Percentiles rank a stretch among this genome's conserved stretches.
phyloP scores from a whole-genome alignment of 805 yeast genomes.

The Candida khao-thaluensis region DNA sequence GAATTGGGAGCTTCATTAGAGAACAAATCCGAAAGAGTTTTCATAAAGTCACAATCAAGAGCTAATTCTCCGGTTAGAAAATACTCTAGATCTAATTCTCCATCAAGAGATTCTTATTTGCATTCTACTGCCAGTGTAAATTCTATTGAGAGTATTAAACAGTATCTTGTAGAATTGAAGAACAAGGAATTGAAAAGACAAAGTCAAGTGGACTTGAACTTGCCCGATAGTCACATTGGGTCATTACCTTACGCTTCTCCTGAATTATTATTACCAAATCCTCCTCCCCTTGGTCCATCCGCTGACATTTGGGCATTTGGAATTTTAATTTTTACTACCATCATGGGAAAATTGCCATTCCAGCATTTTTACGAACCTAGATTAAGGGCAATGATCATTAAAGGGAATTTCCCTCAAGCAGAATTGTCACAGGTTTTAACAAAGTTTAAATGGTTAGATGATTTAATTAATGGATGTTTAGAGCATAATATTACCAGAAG shows the following conservation, averaged over 20 bases:
- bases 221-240: slow-evolving; percentile 75
- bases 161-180: slow-evolving; percentile 16
- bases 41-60: slow-evolving; percentile 15
- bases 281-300: slow-evolving; percentile 59
- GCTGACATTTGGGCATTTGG: slow-evolving; percentile 95
- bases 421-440: slow-evolving; percentile 27
- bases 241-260: slow-evolving; percentile 94
- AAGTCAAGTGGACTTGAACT: slow-evolving; percentile 33
- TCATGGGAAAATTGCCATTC: slow-evolving; percentile 76
- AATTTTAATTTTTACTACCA: slow-evolving; percentile 68
- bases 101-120: slow-evolving; percentile 7
- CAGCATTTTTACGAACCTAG: slow-evolving; percentile 82
- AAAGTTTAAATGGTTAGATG: slow-evolving; percentile 28
- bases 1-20: slow-evolving; percentile 12
- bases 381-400: slow-evolving; percentile 65
- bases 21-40: slow-evolving; percentile 9
- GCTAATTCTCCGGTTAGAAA: slow-evolving; percentile 14
- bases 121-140: slow-evolving; percentile 7
- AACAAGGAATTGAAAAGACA: slow-evolving; percentile 17
- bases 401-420: slow-evolving; percentile 58
- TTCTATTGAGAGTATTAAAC: slow-evolving; percentile 16
- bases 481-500: slow-evolving; percentile 50
- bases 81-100: slow-evolving; percentile 5
- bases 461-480: slow-evolving; percentile 54
- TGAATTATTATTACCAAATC: slow-evolving; percentile 65